Evolutionary conservation across 805 yeast genomes (phyloP).

Genomic region (Starmera caribaea): DNA sequence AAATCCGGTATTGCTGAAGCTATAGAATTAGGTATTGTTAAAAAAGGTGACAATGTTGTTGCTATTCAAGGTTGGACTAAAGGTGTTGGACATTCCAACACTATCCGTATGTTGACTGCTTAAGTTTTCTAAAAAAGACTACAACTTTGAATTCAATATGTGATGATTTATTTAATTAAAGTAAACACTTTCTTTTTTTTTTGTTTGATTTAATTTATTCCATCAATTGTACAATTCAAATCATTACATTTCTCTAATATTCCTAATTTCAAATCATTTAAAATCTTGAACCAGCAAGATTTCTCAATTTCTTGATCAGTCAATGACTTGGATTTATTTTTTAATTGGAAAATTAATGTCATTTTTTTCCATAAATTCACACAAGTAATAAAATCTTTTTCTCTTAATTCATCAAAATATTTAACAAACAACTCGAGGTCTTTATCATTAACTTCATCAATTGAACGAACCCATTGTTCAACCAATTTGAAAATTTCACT

Average conservation of each 20-base stretch:
- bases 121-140: constrained; percentile 19
- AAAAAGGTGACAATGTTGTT: constrained; percentile 81
- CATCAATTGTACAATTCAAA: too few relatives aligned
- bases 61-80: constrained; percentile 98
- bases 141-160: background rate
- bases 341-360: background rate
- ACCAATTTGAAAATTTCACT: constrained; percentile 25
- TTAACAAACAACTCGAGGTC: constrained; percentile 28
- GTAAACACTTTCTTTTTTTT: too few relatives aligned
- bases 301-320: too few relatives aligned
- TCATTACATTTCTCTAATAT: too few relatives aligned
- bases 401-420: constrained; percentile 22
- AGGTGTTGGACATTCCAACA: constrained; percentile 98
- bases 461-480: constrained; percentile 29
- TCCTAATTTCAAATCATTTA: too few relatives aligned
- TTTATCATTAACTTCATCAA: constrained; percentile 23
- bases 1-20: constrained; percentile 90
- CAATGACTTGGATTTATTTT: too few relatives aligned
- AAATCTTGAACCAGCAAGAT: too few relatives aligned
- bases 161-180: too few relatives aligned
- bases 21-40: constrained; percentile 72
- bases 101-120: constrained; percentile 84
- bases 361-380: constrained; percentile 9
- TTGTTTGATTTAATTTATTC: too few relatives aligned
- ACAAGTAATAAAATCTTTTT: constrained; percentile 15